Percentiles rank a stretch among this genome's conserved stretches.
phyloP scores from a whole-genome alignment of 345 rosid species.

The Durio zibethinus region DNA sequence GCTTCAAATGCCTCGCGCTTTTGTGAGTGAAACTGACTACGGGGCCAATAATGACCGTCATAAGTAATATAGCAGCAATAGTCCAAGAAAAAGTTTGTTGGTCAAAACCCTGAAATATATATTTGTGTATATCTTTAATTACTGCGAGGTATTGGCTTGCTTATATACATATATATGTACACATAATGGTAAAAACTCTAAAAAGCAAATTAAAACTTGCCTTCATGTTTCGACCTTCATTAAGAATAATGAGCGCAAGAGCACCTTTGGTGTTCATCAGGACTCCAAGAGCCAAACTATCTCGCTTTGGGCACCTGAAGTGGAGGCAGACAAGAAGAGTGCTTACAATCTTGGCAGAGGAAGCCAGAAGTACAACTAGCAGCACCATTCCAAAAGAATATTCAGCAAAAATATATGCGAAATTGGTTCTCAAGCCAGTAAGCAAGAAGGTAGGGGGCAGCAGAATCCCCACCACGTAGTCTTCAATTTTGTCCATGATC shows the following conservation, averaged over 20 bases:
- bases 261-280: constrained; percentile 59
- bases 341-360: constrained; percentile 28
- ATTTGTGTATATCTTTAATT: not conserved
- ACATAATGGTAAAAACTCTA: not conserved
- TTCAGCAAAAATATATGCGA: not conserved
- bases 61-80: constrained; percentile 32
- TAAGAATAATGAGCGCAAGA: constrained; percentile 34
- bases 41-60: constrained; percentile 43
- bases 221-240: constrained; percentile 31
- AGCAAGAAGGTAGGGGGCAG: constrained; percentile 35
- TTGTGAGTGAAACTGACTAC: constrained; percentile 33
- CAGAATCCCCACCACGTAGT: constrained; percentile 31
- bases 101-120: constrained; percentile 32
- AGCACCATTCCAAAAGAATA: not conserved
- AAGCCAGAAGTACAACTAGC: constrained; percentile 16
- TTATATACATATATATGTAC: not conserved
- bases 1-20: constrained; percentile 26
- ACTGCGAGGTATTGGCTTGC: not conserved
- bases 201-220: not conserved
- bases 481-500: constrained; percentile 38
- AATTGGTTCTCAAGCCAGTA: constrained; percentile 28
- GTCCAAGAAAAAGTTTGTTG: constrained; percentile 38
- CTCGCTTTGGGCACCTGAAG: constrained; percentile 24
- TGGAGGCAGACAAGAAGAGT: constrained; percentile 26
- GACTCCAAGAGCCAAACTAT: constrained; percentile 40